Evolutionary conservation across 1,139 yeast genomes (phyloP).

Genomic region (Saccharomycopsis phalli): DNA sequence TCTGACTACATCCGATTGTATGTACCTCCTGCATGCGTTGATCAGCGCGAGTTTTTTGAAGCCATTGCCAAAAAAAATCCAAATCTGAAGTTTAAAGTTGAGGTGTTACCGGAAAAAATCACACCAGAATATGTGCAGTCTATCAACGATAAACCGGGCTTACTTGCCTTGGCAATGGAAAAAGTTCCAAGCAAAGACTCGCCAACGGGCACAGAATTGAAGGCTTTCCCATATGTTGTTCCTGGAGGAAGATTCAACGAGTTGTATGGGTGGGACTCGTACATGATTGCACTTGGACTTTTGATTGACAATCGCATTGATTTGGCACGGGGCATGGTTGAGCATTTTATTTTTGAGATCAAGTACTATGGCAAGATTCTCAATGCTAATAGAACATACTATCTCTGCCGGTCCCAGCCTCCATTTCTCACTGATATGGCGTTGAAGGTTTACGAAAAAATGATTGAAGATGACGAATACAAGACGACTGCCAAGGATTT

Average conservation of each 20-base stretch:
- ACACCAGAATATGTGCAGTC: constrained; percentile 68
- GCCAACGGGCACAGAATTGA: constrained; percentile 30
- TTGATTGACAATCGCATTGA: constrained; percentile 56
- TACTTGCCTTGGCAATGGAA: constrained; percentile 70
- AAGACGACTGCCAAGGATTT: constrained; percentile 46
- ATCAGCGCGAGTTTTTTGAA: constrained; percentile 64
- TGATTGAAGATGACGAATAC: constrained; percentile 30
- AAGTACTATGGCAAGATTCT: constrained; percentile 84
- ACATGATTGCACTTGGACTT: constrained; percentile 83
- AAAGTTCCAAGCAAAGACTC: constrained; percentile 22
- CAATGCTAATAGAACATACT: constrained; percentile 91
- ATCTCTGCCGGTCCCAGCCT: constrained; percentile 89
- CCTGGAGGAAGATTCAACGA: constrained; percentile 98
- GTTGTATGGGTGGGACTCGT: constrained; percentile 96
- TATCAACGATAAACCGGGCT: constrained; percentile 76
- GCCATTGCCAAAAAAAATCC: constrained; percentile 48
- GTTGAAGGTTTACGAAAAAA: constrained; percentile 54
- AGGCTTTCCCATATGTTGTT: constrained; percentile 81
- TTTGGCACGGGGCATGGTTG: constrained; percentile 85
- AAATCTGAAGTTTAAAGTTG: constrained; percentile 54
- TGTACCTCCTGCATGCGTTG: constrained; percentile 60
- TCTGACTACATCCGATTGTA: constrained; percentile 63
- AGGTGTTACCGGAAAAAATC: constrained; percentile 51
- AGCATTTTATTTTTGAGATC: constrained; percentile 86
- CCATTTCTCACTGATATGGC: constrained; percentile 98